These are phyloP conservation scores for Ustilago cynodontis DNA, from an alignment of 1,284 basidiomycete species.

Conservation along the genomic window DNA sequence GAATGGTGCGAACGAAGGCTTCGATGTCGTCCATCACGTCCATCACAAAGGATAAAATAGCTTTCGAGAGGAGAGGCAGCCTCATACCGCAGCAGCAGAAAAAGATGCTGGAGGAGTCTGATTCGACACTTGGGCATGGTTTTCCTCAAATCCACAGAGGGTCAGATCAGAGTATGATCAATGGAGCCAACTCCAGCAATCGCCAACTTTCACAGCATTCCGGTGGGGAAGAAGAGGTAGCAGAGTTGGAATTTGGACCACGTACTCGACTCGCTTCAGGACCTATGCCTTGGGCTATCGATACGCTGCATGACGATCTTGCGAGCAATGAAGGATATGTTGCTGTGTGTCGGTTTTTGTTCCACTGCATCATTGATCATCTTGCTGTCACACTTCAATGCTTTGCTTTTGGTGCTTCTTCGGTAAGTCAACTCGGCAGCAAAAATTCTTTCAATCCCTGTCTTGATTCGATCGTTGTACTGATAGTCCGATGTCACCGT, in stretches of 20 bases:
- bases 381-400: slow-evolving; percentile 28
- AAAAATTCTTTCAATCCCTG: background rate
- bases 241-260: slow-evolving; percentile 11
- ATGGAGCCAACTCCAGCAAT: background rate
- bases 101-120: background rate
- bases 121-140: no score
- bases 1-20: background rate
- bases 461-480: background rate
- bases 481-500: no score
- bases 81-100: background rate
- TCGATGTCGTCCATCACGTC: background rate
- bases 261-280: slow-evolving; percentile 1
- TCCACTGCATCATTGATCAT: slow-evolving; percentile 47
- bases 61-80: background rate
- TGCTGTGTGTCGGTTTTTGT: slow-evolving; percentile 34
- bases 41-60: background rate
- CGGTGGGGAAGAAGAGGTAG: background rate
- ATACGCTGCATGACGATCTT: slow-evolving; percentile 21
- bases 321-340: slow-evolving; percentile 30
- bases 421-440: slow-evolving; percentile 18
- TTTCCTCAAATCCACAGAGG: background rate
- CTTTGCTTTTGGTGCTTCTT: slow-evolving; percentile 20
- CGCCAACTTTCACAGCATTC: background rate
- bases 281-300: slow-evolving; percentile 4
- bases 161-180: background rate